Evolutionary conservation across 139 green algal genomes (phyloP).

Genomic region (Bryopsis sp.): DNA sequence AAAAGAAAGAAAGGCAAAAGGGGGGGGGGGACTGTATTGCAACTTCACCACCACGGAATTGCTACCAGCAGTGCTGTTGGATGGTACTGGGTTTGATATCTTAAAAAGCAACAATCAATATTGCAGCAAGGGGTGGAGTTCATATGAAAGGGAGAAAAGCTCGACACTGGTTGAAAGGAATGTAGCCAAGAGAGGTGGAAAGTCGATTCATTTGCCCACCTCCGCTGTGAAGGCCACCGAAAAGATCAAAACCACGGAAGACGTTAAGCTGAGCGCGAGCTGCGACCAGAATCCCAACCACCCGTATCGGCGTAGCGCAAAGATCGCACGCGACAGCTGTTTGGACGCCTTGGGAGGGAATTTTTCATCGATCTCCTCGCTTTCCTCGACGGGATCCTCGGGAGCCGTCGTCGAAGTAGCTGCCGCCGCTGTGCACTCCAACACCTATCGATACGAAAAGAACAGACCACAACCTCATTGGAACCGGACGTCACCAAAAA

Average conservation of each 20-base stretch:
- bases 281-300: constrained; percentile 95
- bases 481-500: too few relatives aligned
- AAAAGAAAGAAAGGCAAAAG: too few relatives aligned
- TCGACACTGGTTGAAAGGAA: background rate
- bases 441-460: too few relatives aligned
- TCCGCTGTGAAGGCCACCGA: constrained; percentile 83
- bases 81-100: too few relatives aligned
- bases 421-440: background rate
- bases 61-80: too few relatives aligned
- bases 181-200: background rate
- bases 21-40: too few relatives aligned
- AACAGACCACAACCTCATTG: too few relatives aligned
- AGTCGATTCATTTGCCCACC: constrained; percentile 23
- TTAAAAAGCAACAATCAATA: too few relatives aligned
- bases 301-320: constrained; percentile 50
- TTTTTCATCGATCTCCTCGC: too few relatives aligned
- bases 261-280: constrained; percentile 78
- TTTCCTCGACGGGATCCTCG: background rate
- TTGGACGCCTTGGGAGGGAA: constrained; percentile 25
- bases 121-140: too few relatives aligned
- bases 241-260: constrained; percentile 89
- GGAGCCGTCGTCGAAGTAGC: background rate
- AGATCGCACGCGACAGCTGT: constrained; percentile 35
- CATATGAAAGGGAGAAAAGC: too few relatives aligned
- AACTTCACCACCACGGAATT: too few relatives aligned